Base-by-base conservation (phyloP, 108 stramenopile genomes). In the Cyclotella sp. region DNA sequence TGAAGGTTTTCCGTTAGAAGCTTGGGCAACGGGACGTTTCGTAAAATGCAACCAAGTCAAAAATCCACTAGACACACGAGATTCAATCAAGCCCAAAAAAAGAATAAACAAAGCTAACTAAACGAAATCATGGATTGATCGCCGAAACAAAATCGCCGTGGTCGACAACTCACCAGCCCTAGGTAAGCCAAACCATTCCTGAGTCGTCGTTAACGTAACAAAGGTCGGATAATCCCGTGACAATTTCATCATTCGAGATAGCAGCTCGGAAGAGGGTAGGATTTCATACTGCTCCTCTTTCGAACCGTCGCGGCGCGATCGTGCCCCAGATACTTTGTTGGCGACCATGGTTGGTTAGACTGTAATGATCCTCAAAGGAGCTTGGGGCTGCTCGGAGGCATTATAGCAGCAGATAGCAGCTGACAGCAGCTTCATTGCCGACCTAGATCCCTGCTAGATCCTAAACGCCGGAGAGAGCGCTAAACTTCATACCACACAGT, bases 111-210 rank as follows among this genome's bases (percentile, higher is more conserved):
- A n/a, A 7, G 1, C n/a, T n/a, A 49, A 16, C 9, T 49, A 16
- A 16, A n/a, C 6, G 15, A n/a, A 49, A 9, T 49, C 47, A 9
- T 16, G 3, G 24, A 58, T 26, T 26, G 5, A 3, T 26, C 12
- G 3, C 9, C 1, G 3, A 58, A 21, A 27, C 55, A 1, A 58
- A 27, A 27, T 4, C 34, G 34, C 34, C 4, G 34, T 3, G 9
- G 4, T 58, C 19, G 3, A 64, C 11, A 66, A 72, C 66, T 55
- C 53, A 47, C 93, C 96, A n/a, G 91, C 93, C 22, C 87, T 65
- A 11, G 94, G 93, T 53, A 95, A 63, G 21, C 82, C 84, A 60
- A 88, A 94, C 68, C 78, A 72, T 49, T 89, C 90, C 78, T 97
- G 93, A 0, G 93, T 70, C 9, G 91, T 91, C 12, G 90, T 93